A percentile compares a stretch with the other conserved stretches of the same genome.
Conservation (phyloP, 2,329 filamentous ascomycete species). For the Phoma herbarum region DNA sequence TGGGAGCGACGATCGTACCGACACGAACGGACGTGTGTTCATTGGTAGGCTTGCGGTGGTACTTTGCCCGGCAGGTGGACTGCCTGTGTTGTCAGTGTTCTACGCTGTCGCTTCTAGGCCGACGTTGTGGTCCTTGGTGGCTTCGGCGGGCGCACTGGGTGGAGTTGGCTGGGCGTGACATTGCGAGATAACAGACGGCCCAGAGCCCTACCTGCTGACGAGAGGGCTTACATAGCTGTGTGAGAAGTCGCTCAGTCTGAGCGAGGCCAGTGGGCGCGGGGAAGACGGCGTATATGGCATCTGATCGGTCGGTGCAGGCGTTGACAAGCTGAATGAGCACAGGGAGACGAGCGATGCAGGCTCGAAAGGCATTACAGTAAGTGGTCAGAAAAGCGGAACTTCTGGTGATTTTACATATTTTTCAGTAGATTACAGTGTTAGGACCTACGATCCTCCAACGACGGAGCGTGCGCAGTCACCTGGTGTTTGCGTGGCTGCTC, state of each 20-base stretch:
- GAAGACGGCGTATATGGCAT: slow-evolving; percentile 92
- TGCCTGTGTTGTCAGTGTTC: slow-evolving; percentile 73
- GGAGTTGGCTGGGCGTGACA: too few species aligned
- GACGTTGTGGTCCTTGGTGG: slow-evolving; percentile 62
- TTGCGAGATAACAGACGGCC: slow-evolving; percentile 45
- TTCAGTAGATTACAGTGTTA: too few species aligned
- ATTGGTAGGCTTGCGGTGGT: slow-evolving; percentile 27
- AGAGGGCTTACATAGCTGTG: slow-evolving; percentile 63
- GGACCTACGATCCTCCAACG: too few species aligned
- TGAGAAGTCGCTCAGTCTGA: slow-evolving; percentile 62
- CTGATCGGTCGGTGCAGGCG: too few species aligned
- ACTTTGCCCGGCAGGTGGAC: slow-evolving; percentile 63
- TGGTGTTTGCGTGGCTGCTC: too few species aligned
- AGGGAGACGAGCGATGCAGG: too few species aligned
- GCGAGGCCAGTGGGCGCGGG: slow-evolving; percentile 67
- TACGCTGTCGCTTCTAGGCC: slow-evolving; percentile 85
- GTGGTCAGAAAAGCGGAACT: too few species aligned
- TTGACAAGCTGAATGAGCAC: too few species aligned
- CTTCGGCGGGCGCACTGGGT: too few species aligned
- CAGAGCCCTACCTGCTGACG: slow-evolving; percentile 51
- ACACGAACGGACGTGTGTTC: slow-evolving; percentile 29
- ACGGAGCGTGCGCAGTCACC: too few species aligned
- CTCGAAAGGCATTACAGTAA: too few species aligned
- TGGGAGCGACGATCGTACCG: slow-evolving; percentile 53
- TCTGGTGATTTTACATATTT: too few species aligned